Conservation (phyloP, 164 flowering plant species). For the Liriodendron chinense region DNA sequence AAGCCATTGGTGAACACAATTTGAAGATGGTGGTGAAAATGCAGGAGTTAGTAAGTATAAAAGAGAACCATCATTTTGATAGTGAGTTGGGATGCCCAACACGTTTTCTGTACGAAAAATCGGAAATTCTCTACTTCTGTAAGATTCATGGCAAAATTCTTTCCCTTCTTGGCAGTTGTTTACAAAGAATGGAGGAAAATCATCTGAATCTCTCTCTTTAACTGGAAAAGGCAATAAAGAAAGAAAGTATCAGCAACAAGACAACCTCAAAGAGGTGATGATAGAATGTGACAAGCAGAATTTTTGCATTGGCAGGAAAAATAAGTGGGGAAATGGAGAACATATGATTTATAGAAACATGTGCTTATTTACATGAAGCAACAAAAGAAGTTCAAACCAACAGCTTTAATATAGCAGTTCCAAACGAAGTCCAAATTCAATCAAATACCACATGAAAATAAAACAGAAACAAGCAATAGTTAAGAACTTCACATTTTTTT, state of each 20-base stretch:
- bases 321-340: too few relatives aligned
- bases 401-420: background rate
- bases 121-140: slow-evolving; percentile 9
- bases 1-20: slow-evolving; percentile 57
- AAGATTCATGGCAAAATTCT: slow-evolving; percentile 13
- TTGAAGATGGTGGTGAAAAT: slow-evolving; percentile 69
- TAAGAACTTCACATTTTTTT: background rate
- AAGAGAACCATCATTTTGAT: slow-evolving; percentile 72
- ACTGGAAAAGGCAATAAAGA: slow-evolving; percentile 13
- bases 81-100: slow-evolving; percentile 59
- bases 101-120: slow-evolving; percentile 26
- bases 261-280: slow-evolving; percentile 2
- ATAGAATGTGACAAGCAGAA: background rate
- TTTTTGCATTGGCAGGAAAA: background rate
- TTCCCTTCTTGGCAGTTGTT: slow-evolving; percentile 20
- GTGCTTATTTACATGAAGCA: too few relatives aligned
- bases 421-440: background rate
- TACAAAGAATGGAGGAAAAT: slow-evolving; percentile 38
- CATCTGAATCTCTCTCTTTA: slow-evolving; percentile 29
- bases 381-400: too few relatives aligned
- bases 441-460: background rate
- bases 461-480: background rate
- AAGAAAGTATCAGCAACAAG: background rate
- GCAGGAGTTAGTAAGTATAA: slow-evolving; percentile 70
- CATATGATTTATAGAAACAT: too few relatives aligned